Conservation (phyloP, 2,329 filamentous ascomycete genomes). For the Didymellaceae sp. region DNA sequence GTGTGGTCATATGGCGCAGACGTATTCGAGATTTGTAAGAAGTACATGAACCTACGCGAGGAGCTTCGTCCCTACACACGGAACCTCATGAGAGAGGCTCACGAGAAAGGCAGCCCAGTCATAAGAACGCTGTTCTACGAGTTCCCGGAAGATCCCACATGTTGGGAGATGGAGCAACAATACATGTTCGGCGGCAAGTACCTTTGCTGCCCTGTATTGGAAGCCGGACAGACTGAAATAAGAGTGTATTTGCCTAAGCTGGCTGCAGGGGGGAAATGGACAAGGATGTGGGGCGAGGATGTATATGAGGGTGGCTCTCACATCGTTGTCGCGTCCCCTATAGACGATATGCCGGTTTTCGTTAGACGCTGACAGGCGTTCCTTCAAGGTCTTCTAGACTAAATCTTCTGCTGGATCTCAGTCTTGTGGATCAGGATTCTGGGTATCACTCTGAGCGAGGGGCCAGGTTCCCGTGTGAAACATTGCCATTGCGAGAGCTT, state of each 20-base stretch:
- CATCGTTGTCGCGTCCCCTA: slow-evolving; percentile 53
- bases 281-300: slow-evolving; percentile 44
- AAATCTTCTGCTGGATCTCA: too few relatives aligned
- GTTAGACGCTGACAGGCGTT: slow-evolving; percentile 22
- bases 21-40: slow-evolving; percentile 65
- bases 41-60: slow-evolving; percentile 66
- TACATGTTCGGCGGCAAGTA: slow-evolving; percentile 70
- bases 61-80: slow-evolving; percentile 64
- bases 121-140: slow-evolving; percentile 70
- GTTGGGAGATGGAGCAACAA: slow-evolving; percentile 66
- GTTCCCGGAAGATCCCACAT: slow-evolving; percentile 61
- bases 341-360: slow-evolving; percentile 59
- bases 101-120: slow-evolving; percentile 65
- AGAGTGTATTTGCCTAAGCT: slow-evolving; percentile 60
- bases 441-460: too few relatives aligned
- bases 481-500: too few relatives aligned
- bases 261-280: slow-evolving; percentile 51
- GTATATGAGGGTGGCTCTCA: slow-evolving; percentile 49
- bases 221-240: slow-evolving; percentile 53
- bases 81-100: slow-evolving; percentile 64
- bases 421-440: too few relatives aligned
- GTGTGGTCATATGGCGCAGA: slow-evolving; percentile 70
- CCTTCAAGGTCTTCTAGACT: too few relatives aligned
- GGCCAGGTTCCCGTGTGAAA: too few relatives aligned
- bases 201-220: slow-evolving; percentile 63